Evolutionary conservation across 2,329 filamentous ascomycete genomes (phyloP).

Genomic region (Helminthosporium solani): DNA sequence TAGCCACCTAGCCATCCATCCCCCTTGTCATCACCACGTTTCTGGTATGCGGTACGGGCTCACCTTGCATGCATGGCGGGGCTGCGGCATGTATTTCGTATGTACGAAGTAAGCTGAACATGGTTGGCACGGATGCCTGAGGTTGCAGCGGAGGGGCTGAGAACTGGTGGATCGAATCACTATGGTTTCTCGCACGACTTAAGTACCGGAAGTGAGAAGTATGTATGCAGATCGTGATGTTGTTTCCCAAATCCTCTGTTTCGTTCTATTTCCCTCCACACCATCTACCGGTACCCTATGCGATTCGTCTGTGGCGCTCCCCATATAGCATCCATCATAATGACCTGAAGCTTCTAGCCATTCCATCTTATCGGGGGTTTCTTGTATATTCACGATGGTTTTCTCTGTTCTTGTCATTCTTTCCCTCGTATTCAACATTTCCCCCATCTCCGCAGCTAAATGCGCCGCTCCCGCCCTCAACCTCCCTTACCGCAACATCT

Average conservation of each 20-base stretch:
- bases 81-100: neutral
- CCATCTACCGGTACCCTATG: no score
- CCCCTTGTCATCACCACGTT: neutral
- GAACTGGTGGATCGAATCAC: neutral
- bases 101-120: neutral
- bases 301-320: no score
- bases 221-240: no score
- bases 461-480: conserved; percentile 20
- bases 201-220: no score
- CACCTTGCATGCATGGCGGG: neutral
- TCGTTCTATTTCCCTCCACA: no score
- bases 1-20: neutral
- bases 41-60: neutral
- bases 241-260: no score
- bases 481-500: conserved; percentile 12
- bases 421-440: neutral
- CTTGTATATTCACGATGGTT: no score
- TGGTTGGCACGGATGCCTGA: neutral
- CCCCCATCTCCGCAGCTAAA: conserved; percentile 6
- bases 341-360: no score
- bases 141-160: neutral
- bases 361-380: no score
- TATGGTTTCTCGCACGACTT: no score
- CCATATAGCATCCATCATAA: no score
- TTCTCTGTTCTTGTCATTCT: no score